Percentiles rank a stretch among this genome's conserved stretches.
Evolutionary conservation across 2,329 filamentous ascomycete species (phyloP).

Genomic region (Fusarium papillatum): DNA sequence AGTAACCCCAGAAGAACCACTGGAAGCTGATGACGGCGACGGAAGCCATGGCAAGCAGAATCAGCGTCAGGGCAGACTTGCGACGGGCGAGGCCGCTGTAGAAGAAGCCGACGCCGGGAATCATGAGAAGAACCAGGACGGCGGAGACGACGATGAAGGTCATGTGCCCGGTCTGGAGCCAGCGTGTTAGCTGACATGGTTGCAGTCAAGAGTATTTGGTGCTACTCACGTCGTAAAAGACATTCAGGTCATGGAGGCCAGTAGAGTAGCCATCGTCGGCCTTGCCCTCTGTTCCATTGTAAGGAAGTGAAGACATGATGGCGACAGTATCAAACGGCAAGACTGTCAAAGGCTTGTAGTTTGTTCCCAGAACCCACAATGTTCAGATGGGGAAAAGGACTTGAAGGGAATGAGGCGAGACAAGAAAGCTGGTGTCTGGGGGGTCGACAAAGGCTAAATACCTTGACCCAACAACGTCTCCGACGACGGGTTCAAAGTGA

Average conservation of each 20-base stretch:
- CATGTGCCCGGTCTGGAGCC: slow-evolving; percentile 79
- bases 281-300: slow-evolving; percentile 64
- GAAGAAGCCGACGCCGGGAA: slow-evolving; percentile 94
- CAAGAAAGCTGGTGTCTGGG: slow-evolving; percentile 14
- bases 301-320: slow-evolving; percentile 53
- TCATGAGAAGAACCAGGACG: slow-evolving; percentile 90
- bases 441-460: slow-evolving; percentile 38
- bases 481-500: slow-evolving; percentile 25
- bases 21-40: slow-evolving; percentile 86
- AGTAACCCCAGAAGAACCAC: slow-evolving; percentile 98
- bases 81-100: slow-evolving; percentile 91
- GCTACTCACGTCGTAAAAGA: slow-evolving; percentile 81
- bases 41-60: slow-evolving; percentile 88
- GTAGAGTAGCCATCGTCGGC: slow-evolving; percentile 66
- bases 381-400: slow-evolving; percentile 7
- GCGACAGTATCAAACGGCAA: slow-evolving; percentile 25
- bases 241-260: slow-evolving; percentile 78
- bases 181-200: background rate
- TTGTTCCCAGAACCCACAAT: slow-evolving; percentile 11
- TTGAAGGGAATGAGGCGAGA: slow-evolving; percentile 22
- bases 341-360: slow-evolving; percentile 17
- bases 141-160: slow-evolving; percentile 84
- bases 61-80: slow-evolving; percentile 89
- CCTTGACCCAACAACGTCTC: background rate
- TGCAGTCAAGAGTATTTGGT: background rate